Conservation (phyloP, 805 yeast genomes). For the Priceomyces fermenticarens region DNA sequence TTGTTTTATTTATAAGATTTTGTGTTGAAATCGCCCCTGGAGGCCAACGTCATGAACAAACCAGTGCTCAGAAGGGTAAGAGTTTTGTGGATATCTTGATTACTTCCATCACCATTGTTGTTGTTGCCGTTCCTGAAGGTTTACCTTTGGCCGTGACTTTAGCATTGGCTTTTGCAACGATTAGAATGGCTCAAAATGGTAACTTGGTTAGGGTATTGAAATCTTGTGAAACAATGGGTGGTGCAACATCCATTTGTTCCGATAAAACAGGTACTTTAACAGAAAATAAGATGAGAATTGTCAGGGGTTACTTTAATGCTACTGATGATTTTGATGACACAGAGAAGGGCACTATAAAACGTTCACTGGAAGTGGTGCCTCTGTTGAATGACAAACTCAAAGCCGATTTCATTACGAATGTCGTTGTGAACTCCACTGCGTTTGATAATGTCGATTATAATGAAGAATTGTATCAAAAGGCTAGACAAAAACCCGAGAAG, state of each 20-base stretch:
- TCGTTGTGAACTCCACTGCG: constrained; percentile 82
- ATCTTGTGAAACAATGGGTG: constrained; percentile 98
- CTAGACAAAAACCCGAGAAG: constrained; percentile 26
- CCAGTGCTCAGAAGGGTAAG: constrained; percentile 77
- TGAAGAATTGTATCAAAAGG: constrained; percentile 24
- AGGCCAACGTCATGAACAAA: constrained; percentile 40
- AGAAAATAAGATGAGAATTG: constrained; percentile 90
- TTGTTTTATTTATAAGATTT: constrained; percentile 76
- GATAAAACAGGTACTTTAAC: constrained; percentile 98
- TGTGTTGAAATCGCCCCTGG: constrained; percentile 57
- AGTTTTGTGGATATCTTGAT: constrained; percentile 81
- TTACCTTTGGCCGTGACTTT: constrained; percentile 95
- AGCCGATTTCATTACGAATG: constrained; percentile 46
- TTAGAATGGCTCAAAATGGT: constrained; percentile 96
- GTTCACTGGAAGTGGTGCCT: constrained; percentile 21
- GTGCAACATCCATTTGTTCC: constrained; percentile 95
- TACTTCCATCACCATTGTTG: constrained; percentile 88
- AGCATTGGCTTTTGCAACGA: constrained; percentile 96
- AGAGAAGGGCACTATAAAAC: constrained; percentile 14
- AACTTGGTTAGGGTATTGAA: constrained; percentile 90
- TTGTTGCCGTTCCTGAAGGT: constrained; percentile 99
- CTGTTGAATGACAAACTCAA: constrained; percentile 19
- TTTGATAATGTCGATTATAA: constrained; percentile 64
- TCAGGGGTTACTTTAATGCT: constrained; percentile 66
- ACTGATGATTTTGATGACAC: constrained; percentile 50